These are phyloP conservation scores for Gossypium schwendimanii DNA, from an alignment of 441 rosid genomes.

Conservation along the genomic window DNA sequence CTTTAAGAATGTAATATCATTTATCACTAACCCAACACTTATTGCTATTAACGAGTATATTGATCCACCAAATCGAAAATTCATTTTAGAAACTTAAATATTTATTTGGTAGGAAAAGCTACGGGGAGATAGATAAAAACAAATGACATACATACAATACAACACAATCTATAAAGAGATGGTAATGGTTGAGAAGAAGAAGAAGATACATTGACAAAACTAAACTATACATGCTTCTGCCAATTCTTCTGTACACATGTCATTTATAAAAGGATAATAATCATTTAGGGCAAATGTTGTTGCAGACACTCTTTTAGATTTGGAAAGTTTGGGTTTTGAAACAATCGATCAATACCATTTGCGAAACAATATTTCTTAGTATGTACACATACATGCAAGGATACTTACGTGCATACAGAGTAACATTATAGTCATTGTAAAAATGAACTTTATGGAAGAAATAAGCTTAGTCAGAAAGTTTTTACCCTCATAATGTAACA, in stretches of 20 bases:
- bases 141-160: neutral
- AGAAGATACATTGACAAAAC: slow-evolving; percentile 37
- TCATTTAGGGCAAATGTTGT: slow-evolving; percentile 34
- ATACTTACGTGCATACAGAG: neutral
- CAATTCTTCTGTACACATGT: slow-evolving; percentile 23
- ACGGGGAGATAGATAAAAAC: too few species aligned
- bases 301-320: slow-evolving; percentile 69
- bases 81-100: too few species aligned
- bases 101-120: too few species aligned
- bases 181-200: slow-evolving; percentile 20
- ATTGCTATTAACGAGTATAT: too few species aligned
- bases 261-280: slow-evolving; percentile 29
- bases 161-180: slow-evolving; percentile 23
- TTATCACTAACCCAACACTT: too few species aligned
- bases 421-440: neutral
- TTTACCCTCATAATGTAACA: too few species aligned
- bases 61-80: too few species aligned
- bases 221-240: slow-evolving; percentile 34
- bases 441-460: neutral
- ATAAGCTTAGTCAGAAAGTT: too few species aligned
- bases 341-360: slow-evolving; percentile 83
- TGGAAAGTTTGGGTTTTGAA: slow-evolving; percentile 45
- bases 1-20: too few species aligned
- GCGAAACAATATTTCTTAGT: slow-evolving; percentile 63
- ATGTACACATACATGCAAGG: neutral